Percentiles rank a stretch among this genome's conserved stretches.
Evolutionary conservation across 257 asterid species (phyloP).

Genomic region (Forsythia suspensa): DNA sequence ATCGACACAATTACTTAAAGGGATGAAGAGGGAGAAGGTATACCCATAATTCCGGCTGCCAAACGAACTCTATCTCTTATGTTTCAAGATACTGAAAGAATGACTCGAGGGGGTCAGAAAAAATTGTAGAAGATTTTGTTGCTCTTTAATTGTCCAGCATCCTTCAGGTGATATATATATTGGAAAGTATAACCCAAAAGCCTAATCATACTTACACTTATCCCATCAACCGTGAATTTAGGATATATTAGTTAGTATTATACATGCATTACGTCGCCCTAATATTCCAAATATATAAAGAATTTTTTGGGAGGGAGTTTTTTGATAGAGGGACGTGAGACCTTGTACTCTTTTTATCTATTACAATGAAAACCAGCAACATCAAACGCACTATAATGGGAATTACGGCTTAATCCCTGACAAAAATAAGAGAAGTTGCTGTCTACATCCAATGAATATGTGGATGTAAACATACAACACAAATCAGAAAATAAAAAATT

Average conservation of each 20-base stretch:
- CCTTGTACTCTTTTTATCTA: too few species aligned
- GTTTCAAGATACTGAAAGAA: neutral
- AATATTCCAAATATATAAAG: too few species aligned
- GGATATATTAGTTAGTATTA: too few species aligned
- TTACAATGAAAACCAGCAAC: too few species aligned
- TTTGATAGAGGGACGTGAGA: too few species aligned
- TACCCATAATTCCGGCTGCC: constrained; percentile 70
- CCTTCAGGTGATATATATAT: constrained; percentile 27
- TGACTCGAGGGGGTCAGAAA: neutral
- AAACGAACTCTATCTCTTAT: constrained; percentile 67
- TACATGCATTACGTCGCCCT: too few species aligned
- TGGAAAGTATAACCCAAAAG: neutral
- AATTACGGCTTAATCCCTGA: too few species aligned
- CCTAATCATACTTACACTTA: too few species aligned
- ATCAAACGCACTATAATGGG: too few species aligned
- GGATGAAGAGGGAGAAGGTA: too few species aligned
- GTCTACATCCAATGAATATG: constrained; percentile 29
- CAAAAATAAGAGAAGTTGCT: constrained; percentile 11
- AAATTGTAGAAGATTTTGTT: constrained; percentile 13
- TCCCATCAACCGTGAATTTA: too few species aligned
- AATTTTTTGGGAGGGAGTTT: too few species aligned
- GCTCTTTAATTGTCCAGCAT: constrained; percentile 16
- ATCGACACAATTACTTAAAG: neutral
- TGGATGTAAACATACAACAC: constrained; percentile 28
- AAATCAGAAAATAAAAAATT: neutral